Evolutionary conservation across 2,329 filamentous ascomycete genomes (phyloP).

Genomic region (Hirsutella thompsonii): DNA sequence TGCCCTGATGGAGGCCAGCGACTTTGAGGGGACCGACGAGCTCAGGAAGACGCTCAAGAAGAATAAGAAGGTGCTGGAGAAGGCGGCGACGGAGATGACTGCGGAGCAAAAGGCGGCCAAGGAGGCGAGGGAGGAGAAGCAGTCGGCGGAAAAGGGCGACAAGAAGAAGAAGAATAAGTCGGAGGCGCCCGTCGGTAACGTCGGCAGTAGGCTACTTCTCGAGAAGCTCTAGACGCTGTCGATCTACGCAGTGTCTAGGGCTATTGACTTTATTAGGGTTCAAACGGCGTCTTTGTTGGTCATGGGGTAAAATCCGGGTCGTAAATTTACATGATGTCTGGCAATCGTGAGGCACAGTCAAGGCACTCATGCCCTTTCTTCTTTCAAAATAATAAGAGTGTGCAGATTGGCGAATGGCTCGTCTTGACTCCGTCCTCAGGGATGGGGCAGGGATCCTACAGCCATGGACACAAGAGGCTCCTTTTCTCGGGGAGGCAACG

Average conservation of each 20-base stretch:
- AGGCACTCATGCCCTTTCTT: no score
- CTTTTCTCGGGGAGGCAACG: no score
- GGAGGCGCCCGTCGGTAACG: constrained; percentile 41
- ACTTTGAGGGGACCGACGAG: constrained; percentile 54
- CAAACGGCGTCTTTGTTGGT: not conserved
- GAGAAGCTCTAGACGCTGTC: constrained; percentile 34
- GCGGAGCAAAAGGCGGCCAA: constrained; percentile 37
- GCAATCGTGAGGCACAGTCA: no score
- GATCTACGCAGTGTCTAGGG: not conserved
- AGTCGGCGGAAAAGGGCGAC: constrained; percentile 27
- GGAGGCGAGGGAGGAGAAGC: constrained; percentile 31
- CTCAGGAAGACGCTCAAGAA: constrained; percentile 59
- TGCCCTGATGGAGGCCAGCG: constrained; percentile 61
- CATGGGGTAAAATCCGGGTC: no score
- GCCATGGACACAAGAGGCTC: no score
- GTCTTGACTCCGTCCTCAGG: no score
- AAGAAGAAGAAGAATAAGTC: constrained; percentile 28
- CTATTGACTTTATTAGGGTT: not conserved
- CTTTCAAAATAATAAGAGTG: no score
- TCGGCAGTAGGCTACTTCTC: constrained; percentile 47
- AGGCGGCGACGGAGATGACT: constrained; percentile 49
- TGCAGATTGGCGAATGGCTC: no score
- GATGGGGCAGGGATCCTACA: no score
- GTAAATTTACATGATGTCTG: no score
- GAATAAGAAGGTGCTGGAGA: constrained; percentile 57